Base-by-base conservation (phyloP, 257 asterid species). In the Lithospermum erythrorhizon region DNA sequence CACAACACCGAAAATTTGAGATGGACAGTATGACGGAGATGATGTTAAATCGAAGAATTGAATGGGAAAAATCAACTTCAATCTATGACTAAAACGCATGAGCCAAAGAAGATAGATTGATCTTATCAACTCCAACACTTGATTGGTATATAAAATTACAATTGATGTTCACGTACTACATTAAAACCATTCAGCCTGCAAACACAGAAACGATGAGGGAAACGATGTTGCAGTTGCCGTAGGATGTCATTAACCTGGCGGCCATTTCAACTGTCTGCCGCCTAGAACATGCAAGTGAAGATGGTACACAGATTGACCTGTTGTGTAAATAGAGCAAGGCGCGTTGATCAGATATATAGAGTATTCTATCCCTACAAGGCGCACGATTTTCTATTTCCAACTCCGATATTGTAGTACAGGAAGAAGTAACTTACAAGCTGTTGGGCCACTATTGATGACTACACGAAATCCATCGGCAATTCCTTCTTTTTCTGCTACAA, bases 281-380 rank as follows among this genome's bases (percentile, higher is more conserved):
- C 95, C 98, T 61, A 91, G 95, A 45, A 91, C 98, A 63, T 88
- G 98, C 68, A 91, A 73, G 82, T 91, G 98, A 70, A 91, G 81
- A 84, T 91, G 98, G 82, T 91, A 91, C 53, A 91, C 98, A 5
- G 96, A 85, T 82, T 91, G 96, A 76, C 96, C 96, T 90, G 13
- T 53, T 9, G 14, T 9, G 14, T 53, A 23, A 75, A 58, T 71
- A 15, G 22, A 21, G 24, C 20, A 61, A 54, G 35, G 53, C 61
- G 53, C 61, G 57, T 60, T 58, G 48, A 16, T 59, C 32, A 67
- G 13, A 21, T 13, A 22, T 19, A n/a, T 49, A 2, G 19, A 14
- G 7, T 49, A 49, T n/a, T 49, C 54, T 49, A 3, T 49, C 14
- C 54, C 54, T 16, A n/a, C n/a, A 7, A 35, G 17, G 14, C 17